Evolutionary conservation across 306 rosid species (phyloP).

Genomic region (Hippophae rhamnoides): DNA sequence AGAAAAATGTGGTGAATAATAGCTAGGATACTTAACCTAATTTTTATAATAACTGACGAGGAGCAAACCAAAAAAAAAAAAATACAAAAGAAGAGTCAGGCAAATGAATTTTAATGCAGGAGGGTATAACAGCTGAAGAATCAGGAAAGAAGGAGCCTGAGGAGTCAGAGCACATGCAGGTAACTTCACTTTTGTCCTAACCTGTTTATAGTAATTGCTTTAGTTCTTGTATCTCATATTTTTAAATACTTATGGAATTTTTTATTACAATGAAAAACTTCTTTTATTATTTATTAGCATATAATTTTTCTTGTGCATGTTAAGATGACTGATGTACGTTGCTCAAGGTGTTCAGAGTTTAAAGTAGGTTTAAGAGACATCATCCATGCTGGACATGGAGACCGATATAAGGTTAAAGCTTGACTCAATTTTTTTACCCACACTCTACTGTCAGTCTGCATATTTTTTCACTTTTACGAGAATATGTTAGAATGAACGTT

Average conservation of each 20-base stretch:
- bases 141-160: conserved; percentile 59
- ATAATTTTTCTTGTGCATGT: conserved; percentile 1
- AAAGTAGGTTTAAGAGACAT: conserved; percentile 84
- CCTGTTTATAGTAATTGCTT: too few relatives aligned
- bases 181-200: conserved; percentile 18
- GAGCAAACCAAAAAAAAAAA: too few relatives aligned
- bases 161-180: conserved; percentile 76
- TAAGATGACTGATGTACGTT: conserved; percentile 90
- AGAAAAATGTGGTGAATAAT: too few relatives aligned
- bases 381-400: conserved; percentile 77
- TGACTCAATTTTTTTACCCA: background rate
- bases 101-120: conserved; percentile 23
- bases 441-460: too few relatives aligned
- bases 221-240: background rate
- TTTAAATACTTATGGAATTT: background rate
- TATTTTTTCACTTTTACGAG: too few relatives aligned
- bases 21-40: too few relatives aligned
- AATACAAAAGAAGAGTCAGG: too few relatives aligned
- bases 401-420: conserved; percentile 68
- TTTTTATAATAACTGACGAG: too few relatives aligned
- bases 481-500: too few relatives aligned
- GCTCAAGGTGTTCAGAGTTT: conserved; percentile 60
- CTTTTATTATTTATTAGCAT: conserved; percentile 6
- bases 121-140: conserved; percentile 84
- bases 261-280: too few relatives aligned